Base-by-base conservation (phyloP, 495 filamentous ascomycete genomes). In the Daldinia loculata region DNA sequence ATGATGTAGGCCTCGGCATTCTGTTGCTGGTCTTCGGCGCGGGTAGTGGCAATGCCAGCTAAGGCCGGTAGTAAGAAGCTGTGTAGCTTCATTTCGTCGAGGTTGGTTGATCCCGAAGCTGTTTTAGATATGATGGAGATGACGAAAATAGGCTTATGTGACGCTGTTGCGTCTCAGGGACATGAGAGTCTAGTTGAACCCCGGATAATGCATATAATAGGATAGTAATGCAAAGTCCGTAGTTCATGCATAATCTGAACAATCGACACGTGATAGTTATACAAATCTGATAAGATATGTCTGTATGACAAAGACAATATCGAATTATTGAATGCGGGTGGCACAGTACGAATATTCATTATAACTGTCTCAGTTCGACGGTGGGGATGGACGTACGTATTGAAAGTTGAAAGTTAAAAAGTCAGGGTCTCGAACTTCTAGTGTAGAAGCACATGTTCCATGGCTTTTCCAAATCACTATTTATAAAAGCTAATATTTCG, bases 11-110 rank as follows among this genome's bases (percentile, higher is more conserved):
- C 69, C 39, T 76, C 74, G 12, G 74, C 74, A 26, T 76, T 56
- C 48, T 66, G 66, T 17, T 57, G 51, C 30, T 77, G 48, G 5
- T 74, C 52, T 29, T 73, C 67, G 26, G 62, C 56, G 19, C 51
- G 66, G 32, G 79, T 75, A 53, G 70, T 70, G 57, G 75, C 75
- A 63, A 77, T 74, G 61, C 79, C 76, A 61, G 75, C 73, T 5
- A 80, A 61, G 19, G 76, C 74, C 57, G 80, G 76, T 32, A 82
- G 24, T 65, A 82, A 65, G 68, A 81, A 78, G 76, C 78, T 74
- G 15, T 74, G 61, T 6, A 76, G 74, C 75, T 72, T 77, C 75
- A 77, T 77, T n/a, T 51, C 67, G 66, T 60, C 53, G 59, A 63
- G 45, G 17, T 62, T 38, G n/a, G n/a, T 58, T 48, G 30, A 14